Base-by-base conservation (phyloP, 257 asterid species). In the Solanum peruvianum region DNA sequence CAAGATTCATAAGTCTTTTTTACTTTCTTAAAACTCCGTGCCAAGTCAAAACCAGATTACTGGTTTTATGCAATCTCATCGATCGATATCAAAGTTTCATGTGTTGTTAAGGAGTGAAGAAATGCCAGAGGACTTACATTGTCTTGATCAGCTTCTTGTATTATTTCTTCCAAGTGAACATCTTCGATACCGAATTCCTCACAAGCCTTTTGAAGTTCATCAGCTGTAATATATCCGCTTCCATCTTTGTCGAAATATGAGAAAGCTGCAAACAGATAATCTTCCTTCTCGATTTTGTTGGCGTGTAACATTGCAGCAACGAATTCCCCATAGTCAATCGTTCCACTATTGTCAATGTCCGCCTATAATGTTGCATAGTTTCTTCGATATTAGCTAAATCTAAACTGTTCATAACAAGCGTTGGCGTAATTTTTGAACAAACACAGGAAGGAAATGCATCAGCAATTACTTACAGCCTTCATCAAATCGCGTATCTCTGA, bases 301-400 rank as follows among this genome's bases (percentile, higher is more conserved):
- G 94, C 91, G 89, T 94, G 97, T 89, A 96, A 87, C 93, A 95
- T 96, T 89, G 99, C 99, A 27, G 99, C 98, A 27, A 96, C 94
- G 80, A 96, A 96, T 90, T 96, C 99, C 16, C 95, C 93, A 58
- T 96, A 96, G 90, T 95, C 99, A 73, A 96, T 94, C 9, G 97
- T 94, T 60, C 99, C 99, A 52, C 94, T 96, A 86, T 95, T 96
- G 87, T 96, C 98, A 29, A 95, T 87, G 87, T 96, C 98, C 11
- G 98, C 98, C 99, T 64, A 11, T 5, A 64, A n/a, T 25, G 15
- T 64, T 64, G 71, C 71, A 64, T 64, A 64, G 13, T 58, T 58
- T 58, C 27, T 72, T 37, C 0, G 15, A 71, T 18, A 71, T 71
- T 71, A 33, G 78, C 78, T 70, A 10, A 33, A 58, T 21, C 7